Conservation (phyloP, 139 green algal species). For the Gonium pectorale region DNA sequence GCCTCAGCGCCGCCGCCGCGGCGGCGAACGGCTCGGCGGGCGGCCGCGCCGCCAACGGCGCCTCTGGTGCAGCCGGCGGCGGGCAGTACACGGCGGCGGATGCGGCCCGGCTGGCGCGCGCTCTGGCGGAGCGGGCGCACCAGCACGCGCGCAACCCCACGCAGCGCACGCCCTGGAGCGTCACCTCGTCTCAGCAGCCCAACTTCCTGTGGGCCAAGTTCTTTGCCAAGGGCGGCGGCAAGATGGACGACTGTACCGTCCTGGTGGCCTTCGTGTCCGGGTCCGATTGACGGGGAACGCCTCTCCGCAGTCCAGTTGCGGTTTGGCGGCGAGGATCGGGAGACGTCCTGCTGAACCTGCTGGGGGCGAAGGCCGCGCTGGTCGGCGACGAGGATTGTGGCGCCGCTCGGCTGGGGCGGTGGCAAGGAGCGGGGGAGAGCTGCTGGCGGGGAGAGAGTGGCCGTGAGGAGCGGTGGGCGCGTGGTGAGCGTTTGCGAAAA, state of each 20-base stretch:
- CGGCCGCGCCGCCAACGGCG: not conserved
- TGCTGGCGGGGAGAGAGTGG: too few relatives aligned
- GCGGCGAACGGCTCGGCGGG: not conserved
- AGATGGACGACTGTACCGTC: constrained; percentile 62
- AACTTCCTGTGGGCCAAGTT: constrained; percentile 56
- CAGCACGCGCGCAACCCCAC: constrained; percentile 54
- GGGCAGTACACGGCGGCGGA: not conserved
- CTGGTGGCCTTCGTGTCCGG: constrained; percentile 49
- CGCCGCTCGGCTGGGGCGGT: too few relatives aligned
- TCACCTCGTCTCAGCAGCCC: constrained; percentile 51
- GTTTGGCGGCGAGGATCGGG: too few relatives aligned
- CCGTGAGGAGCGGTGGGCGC: too few relatives aligned
- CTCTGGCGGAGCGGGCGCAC: constrained; percentile 50
- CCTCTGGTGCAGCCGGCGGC: not conserved
- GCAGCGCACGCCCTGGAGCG: constrained; percentile 59
- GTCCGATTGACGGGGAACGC: too few relatives aligned
- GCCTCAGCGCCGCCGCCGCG: constrained; percentile 6
- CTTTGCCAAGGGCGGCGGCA: constrained; percentile 60
- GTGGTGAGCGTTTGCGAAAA: too few relatives aligned
- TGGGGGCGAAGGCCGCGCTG: too few relatives aligned
- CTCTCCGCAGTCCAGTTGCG: too few relatives aligned
- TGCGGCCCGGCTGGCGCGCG: constrained; percentile 19
- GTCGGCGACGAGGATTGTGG: too few relatives aligned
- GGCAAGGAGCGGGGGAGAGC: too few relatives aligned
- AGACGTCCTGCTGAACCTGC: too few relatives aligned